Percentiles rank a stretch among this genome's conserved stretches.
Evolutionary conservation across 2,329 filamentous ascomycete genomes (phyloP).

Genomic region (Claviceps purpurea): DNA sequence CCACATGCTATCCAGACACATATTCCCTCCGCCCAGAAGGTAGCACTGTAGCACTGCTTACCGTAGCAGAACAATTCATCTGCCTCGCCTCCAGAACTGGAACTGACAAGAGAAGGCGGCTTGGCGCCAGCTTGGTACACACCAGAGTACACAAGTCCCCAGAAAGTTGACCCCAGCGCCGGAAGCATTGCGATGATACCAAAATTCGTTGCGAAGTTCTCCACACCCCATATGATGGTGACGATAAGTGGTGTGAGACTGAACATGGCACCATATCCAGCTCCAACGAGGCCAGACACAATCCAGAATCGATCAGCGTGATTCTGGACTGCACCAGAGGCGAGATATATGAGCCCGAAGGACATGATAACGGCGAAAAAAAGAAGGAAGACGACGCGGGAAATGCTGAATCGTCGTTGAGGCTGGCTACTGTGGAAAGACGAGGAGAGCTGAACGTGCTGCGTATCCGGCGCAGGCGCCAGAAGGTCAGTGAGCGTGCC

Average conservation of each 20-base stretch:
- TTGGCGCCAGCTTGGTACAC: constrained; percentile 60
- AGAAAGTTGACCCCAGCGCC: constrained; percentile 74
- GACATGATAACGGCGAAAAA: constrained; percentile 62
- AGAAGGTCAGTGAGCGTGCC: constrained; percentile 81
- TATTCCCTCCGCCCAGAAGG: constrained; percentile 75
- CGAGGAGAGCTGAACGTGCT: constrained; percentile 34
- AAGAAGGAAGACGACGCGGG: constrained; percentile 68
- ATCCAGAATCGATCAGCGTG: constrained; percentile 72
- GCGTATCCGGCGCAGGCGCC: constrained; percentile 52
- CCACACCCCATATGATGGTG: constrained; percentile 94
- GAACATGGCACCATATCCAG: constrained; percentile 88
- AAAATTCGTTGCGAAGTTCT: constrained; percentile 98
- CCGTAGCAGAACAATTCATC: constrained; percentile 62
- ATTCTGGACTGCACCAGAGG: constrained; percentile 60
- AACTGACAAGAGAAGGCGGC: constrained; percentile 17
- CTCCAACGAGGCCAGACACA: constrained; percentile 71
- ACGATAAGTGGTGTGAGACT: constrained; percentile 82
- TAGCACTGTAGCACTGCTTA: constrained; percentile 61
- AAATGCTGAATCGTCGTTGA: constrained; percentile 44
- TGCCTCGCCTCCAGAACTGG: constrained; percentile 15
- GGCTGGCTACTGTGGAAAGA: constrained; percentile 11
- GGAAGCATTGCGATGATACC: constrained; percentile 89
- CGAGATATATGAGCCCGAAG: constrained; percentile 62
- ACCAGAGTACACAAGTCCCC: constrained; percentile 77
- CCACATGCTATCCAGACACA: constrained; percentile 67